phyloP scores from a whole-genome alignment of 2,329 filamentous ascomycete species.

The Monilinia laxa region DNA sequence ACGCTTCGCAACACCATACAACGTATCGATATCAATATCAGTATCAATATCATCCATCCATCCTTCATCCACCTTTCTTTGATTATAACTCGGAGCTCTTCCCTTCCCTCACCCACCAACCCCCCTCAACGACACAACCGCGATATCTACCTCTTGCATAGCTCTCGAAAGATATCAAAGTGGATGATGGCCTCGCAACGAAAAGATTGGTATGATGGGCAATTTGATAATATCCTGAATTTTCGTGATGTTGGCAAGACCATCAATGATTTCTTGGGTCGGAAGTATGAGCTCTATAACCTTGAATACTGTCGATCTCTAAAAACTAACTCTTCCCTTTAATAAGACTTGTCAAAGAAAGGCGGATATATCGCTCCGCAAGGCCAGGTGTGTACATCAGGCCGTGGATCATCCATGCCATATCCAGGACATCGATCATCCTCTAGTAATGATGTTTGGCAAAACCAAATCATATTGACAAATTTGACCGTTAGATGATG shows the following conservation, averaged over 20 bases:
- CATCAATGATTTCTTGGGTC: constrained; percentile 59
- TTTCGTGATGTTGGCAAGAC: constrained; percentile 74
- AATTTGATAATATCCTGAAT: constrained; percentile 64
- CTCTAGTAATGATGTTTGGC: neutral
- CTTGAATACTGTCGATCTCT: neutral
- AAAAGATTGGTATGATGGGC: constrained; percentile 10
- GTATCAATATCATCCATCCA: neutral
- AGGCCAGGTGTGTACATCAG: constrained; percentile 50
- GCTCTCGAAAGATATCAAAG: neutral
- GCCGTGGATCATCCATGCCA: neutral
- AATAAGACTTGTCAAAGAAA: constrained; percentile 53
- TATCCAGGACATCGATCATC: neutral
- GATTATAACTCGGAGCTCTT: neutral
- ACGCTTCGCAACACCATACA: neutral
- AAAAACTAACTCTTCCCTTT: constrained; percentile 22
- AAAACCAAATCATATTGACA: neutral
- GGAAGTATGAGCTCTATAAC: constrained; percentile 47
- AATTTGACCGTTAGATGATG: constrained; percentile 59
- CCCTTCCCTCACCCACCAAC: too few species aligned
- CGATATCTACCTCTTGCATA: neutral
- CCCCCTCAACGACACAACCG: neutral
- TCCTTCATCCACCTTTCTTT: neutral
- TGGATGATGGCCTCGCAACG: neutral
- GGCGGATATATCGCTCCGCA: constrained; percentile 67
- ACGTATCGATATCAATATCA: neutral